Conservation (phyloP, 1,284 basidiomycete species). For the Austroboletus niveus region DNA sequence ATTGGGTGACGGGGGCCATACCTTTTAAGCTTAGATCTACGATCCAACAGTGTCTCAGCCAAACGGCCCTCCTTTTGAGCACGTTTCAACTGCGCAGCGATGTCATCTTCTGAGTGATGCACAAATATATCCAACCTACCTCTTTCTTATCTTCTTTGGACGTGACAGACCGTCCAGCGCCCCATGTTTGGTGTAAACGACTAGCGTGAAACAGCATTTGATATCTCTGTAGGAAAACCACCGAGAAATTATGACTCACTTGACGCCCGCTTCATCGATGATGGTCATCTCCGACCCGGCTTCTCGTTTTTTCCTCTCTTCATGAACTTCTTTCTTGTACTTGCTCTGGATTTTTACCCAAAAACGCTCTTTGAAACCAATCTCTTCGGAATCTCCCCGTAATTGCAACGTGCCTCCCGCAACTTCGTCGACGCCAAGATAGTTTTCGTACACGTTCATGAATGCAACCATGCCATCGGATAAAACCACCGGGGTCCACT, state of each 20-base stretch:
- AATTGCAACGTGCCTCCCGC: conserved; percentile 77
- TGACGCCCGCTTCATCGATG: conserved; percentile 66
- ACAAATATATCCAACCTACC: conserved; percentile 38
- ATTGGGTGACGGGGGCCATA: conserved; percentile 33
- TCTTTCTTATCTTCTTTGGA: conserved; percentile 72
- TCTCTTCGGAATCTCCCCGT: conserved; percentile 79
- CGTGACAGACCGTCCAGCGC: conserved; percentile 73
- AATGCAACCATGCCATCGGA: conserved; percentile 81
- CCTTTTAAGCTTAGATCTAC: conserved; percentile 92
- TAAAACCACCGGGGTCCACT: conserved; percentile 78
- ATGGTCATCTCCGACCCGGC: conserved; percentile 51
- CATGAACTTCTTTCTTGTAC: conserved; percentile 83
- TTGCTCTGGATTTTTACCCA: conserved; percentile 89
- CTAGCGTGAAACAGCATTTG: conserved; percentile 39
- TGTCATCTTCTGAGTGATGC: conserved; percentile 7
- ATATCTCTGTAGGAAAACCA: conserved; percentile 4
- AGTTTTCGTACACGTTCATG: conserved; percentile 84
- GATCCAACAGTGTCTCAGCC: conserved; percentile 86
- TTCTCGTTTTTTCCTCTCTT: conserved; percentile 75
- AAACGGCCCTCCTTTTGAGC: conserved; percentile 86
- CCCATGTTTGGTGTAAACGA: conserved; percentile 83
- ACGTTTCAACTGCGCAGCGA: conserved; percentile 63
- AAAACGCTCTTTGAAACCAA: conserved; percentile 80
- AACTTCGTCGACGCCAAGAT: conserved; percentile 77
- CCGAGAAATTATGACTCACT: conserved; percentile 49